These are phyloP conservation scores for Nannizziopsis arthrosporioides DNA, from an alignment of 2,329 filamentous ascomycete genomes.

Conservation along the genomic window DNA sequence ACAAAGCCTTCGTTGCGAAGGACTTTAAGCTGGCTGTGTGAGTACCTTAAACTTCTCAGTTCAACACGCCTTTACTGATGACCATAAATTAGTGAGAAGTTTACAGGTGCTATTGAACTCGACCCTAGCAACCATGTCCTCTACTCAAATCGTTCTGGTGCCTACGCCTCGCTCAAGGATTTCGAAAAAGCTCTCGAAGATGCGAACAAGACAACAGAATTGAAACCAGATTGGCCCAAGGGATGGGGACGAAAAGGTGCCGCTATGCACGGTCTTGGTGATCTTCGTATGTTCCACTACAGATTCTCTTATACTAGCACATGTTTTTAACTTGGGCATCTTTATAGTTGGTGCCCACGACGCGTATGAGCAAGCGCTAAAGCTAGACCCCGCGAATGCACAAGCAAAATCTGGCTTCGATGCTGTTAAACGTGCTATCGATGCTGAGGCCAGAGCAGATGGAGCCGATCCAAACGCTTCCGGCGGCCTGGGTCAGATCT, in stretches of 20 bases:
- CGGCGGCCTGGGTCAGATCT: constrained; percentile 78
- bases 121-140: constrained; percentile 89
- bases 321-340: too few species aligned
- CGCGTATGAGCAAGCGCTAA: constrained; percentile 87
- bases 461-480: constrained; percentile 52
- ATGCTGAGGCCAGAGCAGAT: constrained; percentile 57
- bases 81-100: constrained; percentile 60
- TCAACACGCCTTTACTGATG: constrained; percentile 3
- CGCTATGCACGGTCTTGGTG: constrained; percentile 75
- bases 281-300: constrained; percentile 48
- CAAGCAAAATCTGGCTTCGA: constrained; percentile 82
- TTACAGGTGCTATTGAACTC: constrained; percentile 80
- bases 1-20: constrained; percentile 96
- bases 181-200: constrained; percentile 77
- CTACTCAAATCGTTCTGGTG: constrained; percentile 89
- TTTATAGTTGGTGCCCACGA: constrained; percentile 62
- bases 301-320: too few species aligned
- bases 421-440: constrained; percentile 77
- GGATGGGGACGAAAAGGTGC: constrained; percentile 90
- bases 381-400: constrained; percentile 81
- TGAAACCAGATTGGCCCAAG: constrained; percentile 98
- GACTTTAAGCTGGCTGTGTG: constrained; percentile 94
- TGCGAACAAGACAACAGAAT: constrained; percentile 81
- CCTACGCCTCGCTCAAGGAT: constrained; percentile 77
- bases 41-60: constrained; percentile 32